A percentile compares a stretch with the other conserved stretches of the same genome.
phyloP scores from a whole-genome alignment of 2,329 filamentous ascomycete genomes.

The Diplodia sapinea region DNA sequence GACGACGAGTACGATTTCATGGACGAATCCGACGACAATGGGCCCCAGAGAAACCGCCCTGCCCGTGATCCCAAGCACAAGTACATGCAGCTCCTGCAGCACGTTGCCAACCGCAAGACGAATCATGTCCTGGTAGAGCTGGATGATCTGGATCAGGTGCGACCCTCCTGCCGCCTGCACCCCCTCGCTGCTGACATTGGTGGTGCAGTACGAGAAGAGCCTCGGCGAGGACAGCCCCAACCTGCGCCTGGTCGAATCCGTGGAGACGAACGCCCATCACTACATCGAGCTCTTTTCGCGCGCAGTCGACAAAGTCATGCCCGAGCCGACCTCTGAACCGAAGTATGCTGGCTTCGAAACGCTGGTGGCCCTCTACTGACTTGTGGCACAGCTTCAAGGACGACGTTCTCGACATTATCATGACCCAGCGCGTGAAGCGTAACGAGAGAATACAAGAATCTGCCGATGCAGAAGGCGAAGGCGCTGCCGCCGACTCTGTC shows the following conservation, averaged over 20 bases:
- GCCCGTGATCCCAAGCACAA: conserved; percentile 70
- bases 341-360: conserved; percentile 60
- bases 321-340: conserved; percentile 75
- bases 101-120: conserved; percentile 78
- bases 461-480: conserved; percentile 49
- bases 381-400: conserved; percentile 77
- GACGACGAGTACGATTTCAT: conserved; percentile 95
- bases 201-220: conserved; percentile 74
- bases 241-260: conserved; percentile 77
- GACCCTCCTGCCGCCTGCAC: conserved; percentile 36
- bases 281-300: conserved; percentile 91
- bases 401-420: conserved; percentile 94
- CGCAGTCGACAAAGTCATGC: conserved; percentile 87
- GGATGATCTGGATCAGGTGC: conserved; percentile 80
- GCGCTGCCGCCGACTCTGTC: conserved; percentile 72
- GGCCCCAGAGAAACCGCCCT: conserved; percentile 54
- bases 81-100: conserved; percentile 86
- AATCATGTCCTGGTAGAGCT: conserved; percentile 85
- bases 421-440: conserved; percentile 85
- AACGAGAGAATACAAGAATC: conserved; percentile 73
- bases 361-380: not conserved
- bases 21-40: conserved; percentile 74
- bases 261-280: conserved; percentile 90
- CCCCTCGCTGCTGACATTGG: not conserved
- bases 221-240: conserved; percentile 62